Percentiles rank a stretch among this genome's conserved stretches.
Evolutionary conservation across 768 basidiomycete genomes (phyloP).

Genomic region (Leccinum sublutescens): DNA sequence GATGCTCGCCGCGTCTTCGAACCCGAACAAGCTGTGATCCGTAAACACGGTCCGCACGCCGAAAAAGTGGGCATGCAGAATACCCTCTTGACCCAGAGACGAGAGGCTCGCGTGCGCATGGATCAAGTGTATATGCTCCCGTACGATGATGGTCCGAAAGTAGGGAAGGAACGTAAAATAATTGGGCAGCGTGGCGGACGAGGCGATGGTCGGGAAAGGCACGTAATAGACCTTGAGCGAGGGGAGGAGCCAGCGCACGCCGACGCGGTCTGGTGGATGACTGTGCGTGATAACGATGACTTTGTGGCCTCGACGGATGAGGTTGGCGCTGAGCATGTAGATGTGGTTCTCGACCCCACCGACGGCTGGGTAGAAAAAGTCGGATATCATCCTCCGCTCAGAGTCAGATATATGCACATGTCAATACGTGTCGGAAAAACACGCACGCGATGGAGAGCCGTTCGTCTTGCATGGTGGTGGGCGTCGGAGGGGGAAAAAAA

Average conservation of each 20-base stretch:
- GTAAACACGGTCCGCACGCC: slow-evolving; percentile 92
- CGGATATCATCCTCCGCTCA: slow-evolving; percentile 78
- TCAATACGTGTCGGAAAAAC: neutral
- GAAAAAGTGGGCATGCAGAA: slow-evolving; percentile 85
- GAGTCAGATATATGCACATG: neutral
- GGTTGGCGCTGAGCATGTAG: slow-evolving; percentile 83
- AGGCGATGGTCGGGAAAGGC: slow-evolving; percentile 84
- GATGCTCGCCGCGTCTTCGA: slow-evolving; percentile 96
- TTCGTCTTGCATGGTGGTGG: slow-evolving; percentile 24
- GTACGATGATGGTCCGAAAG: slow-evolving; percentile 80
- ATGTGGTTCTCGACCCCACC: slow-evolving; percentile 98
- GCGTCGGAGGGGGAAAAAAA: slow-evolving; percentile 4
- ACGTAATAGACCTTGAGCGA: slow-evolving; percentile 93
- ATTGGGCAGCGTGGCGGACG: slow-evolving; percentile 91
- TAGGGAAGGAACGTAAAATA: slow-evolving; percentile 93
- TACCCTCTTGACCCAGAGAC: slow-evolving; percentile 87
- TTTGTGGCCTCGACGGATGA: slow-evolving; percentile 83
- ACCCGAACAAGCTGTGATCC: slow-evolving; percentile 95
- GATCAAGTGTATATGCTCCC: slow-evolving; percentile 83
- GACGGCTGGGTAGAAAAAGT: slow-evolving; percentile 93
- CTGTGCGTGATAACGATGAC: slow-evolving; percentile 95
- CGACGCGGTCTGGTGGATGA: slow-evolving; percentile 81
- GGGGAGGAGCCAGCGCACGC: slow-evolving; percentile 85
- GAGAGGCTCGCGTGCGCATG: slow-evolving; percentile 93
- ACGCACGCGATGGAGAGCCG: slow-evolving; percentile 31